phyloP scores from a whole-genome alignment of 805 yeast species.

The Blastobotrys americana region DNA sequence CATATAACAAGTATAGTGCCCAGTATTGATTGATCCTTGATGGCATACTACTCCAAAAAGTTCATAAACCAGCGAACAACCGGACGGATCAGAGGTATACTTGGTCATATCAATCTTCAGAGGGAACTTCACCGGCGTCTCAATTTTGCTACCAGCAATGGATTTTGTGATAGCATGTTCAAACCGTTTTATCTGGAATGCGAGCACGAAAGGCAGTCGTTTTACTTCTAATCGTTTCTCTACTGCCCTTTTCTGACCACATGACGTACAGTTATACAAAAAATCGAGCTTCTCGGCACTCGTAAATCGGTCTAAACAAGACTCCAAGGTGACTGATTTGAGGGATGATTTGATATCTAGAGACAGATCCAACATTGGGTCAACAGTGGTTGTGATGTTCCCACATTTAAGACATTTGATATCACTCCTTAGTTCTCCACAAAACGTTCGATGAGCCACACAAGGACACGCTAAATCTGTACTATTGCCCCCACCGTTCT shows the following conservation, averaged over 20 bases:
- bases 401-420: slow-evolving; percentile 68
- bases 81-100: slow-evolving; percentile 34
- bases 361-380: slow-evolving; percentile 86
- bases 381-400: slow-evolving; percentile 59
- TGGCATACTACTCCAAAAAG: slow-evolving; percentile 83
- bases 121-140: slow-evolving; percentile 67
- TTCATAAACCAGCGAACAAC: slow-evolving; percentile 52
- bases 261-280: slow-evolving; percentile 59
- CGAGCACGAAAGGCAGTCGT: slow-evolving; percentile 66
- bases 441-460: slow-evolving; percentile 72
- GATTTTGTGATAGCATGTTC: slow-evolving; percentile 38
- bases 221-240: slow-evolving; percentile 64
- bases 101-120: slow-evolving; percentile 61
- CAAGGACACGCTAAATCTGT: slow-evolving; percentile 51
- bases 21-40: slow-evolving; percentile 89
- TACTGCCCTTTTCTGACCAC: slow-evolving; percentile 58
- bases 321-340: slow-evolving; percentile 36
- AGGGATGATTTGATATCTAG: slow-evolving; percentile 49
- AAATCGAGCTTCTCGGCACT: slow-evolving; percentile 68
- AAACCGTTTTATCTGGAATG: slow-evolving; percentile 74
- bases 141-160: slow-evolving; percentile 54
- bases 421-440: slow-evolving; percentile 76
- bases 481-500: slow-evolving; percentile 5
- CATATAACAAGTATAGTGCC: slow-evolving; percentile 80
- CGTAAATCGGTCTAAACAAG: slow-evolving; percentile 73